A percentile compares a stretch with the other conserved stretches of the same genome.
Evolutionary conservation across 495 filamentous ascomycete species (phyloP).

Genomic region (Penicillium dipodomyicola): DNA sequence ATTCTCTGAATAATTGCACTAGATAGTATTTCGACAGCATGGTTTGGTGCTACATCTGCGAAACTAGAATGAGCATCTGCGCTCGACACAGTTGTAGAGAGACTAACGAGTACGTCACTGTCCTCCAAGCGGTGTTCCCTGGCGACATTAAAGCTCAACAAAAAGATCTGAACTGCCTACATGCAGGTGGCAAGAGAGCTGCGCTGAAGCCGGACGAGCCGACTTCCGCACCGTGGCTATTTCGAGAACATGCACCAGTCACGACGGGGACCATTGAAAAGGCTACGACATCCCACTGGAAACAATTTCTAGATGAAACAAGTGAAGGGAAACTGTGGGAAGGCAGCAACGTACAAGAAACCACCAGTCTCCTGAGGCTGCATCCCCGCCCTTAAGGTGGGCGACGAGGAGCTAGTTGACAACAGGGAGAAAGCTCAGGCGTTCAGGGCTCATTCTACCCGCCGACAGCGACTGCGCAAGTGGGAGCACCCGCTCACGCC

Average conservation of each 20-base stretch:
- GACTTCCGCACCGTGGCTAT: not conserved
- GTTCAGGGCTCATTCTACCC: not conserved
- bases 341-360: too few relatives aligned
- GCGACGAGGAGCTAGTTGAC: not conserved
- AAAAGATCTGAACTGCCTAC: not conserved
- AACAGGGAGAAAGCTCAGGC: not conserved
- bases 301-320: constrained; percentile 23
- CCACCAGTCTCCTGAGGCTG: too few relatives aligned
- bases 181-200: not conserved
- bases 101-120: too few relatives aligned
- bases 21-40: too few relatives aligned
- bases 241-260: not conserved
- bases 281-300: constrained; percentile 11
- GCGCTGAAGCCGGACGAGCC: not conserved
- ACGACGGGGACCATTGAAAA: constrained; percentile 5
- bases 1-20: too few relatives aligned
- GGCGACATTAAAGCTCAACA: not conserved
- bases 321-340: constrained; percentile 22
- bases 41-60: too few relatives aligned
- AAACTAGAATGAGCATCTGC: too few relatives aligned
- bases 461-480: too few relatives aligned
- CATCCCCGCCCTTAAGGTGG: too few relatives aligned
- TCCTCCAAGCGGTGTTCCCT: constrained; percentile 5
- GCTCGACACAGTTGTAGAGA: too few relatives aligned
- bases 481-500: too few relatives aligned